phyloP scores from a whole-genome alignment of 1,284 basidiomycete species.

The Apiotrichum sp. region DNA sequence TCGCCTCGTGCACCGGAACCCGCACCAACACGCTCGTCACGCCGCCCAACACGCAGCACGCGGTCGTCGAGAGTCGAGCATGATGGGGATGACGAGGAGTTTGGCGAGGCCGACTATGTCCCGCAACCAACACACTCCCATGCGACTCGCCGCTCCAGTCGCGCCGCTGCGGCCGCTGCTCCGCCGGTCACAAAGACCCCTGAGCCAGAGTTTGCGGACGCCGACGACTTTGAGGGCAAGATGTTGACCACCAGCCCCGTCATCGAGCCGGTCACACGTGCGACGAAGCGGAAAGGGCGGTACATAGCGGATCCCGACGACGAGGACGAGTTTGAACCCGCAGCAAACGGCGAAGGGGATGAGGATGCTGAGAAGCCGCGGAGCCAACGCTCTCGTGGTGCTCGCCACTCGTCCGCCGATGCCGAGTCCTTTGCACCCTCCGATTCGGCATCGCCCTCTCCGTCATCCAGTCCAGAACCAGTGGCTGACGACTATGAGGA shows the following conservation, averaged over 20 bases:
- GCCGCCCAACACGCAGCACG: slow-evolving; percentile 1
- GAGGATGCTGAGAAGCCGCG: background rate
- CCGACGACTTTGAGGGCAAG: slow-evolving; percentile 31
- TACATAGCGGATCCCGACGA: slow-evolving; percentile 30
- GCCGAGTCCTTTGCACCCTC: slow-evolving; percentile 29
- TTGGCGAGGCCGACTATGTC: background rate
- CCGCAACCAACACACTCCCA: slow-evolving; percentile 44
- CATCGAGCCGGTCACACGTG: slow-evolving; percentile 28
- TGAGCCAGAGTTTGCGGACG: slow-evolving; percentile 35
- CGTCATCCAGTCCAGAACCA: slow-evolving; percentile 17
- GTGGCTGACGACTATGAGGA: slow-evolving; percentile 34
- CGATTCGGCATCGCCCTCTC: slow-evolving; percentile 21
- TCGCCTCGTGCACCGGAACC: slow-evolving; percentile 10
- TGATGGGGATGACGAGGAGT: slow-evolving; percentile 12
- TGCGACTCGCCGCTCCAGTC: slow-evolving; percentile 36
- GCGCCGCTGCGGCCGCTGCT: slow-evolving; percentile 47
- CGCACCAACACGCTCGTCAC: slow-evolving; percentile 5
- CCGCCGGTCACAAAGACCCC: too few species aligned
- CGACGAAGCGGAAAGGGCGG: background rate
- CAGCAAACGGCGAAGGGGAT: slow-evolving; percentile 11
- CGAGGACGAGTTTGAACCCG: slow-evolving; percentile 25
- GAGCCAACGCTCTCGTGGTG: slow-evolving; percentile 6
- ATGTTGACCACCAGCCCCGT: slow-evolving; percentile 18
- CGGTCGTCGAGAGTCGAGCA: background rate
- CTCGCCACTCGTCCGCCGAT: slow-evolving; percentile 25